phyloP scores from a whole-genome alignment of 1,284 basidiomycete species.

The Fomitopsis pinicola region DNA sequence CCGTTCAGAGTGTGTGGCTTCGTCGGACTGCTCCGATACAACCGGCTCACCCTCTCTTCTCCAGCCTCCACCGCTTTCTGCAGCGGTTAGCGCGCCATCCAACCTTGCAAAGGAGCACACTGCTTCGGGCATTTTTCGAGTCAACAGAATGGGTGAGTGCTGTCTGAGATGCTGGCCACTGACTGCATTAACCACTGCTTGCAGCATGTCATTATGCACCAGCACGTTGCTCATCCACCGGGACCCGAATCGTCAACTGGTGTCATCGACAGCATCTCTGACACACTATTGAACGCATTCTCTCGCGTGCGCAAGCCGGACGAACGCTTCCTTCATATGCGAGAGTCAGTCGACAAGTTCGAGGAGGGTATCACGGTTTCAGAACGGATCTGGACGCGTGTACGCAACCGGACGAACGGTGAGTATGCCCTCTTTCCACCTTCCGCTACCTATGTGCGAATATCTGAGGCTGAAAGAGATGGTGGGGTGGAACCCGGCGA shows the following conservation, averaged over 20 bases:
- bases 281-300: constrained; percentile 94
- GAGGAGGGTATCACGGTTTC: constrained; percentile 85
- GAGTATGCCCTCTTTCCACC: constrained; percentile 38
- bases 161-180: not conserved
- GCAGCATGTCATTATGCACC: constrained; percentile 94
- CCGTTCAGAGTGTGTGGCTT: constrained; percentile 71
- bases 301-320: constrained; percentile 95
- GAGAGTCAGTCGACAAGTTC: constrained; percentile 89
- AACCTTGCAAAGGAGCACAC: constrained; percentile 87
- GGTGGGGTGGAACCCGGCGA: constrained; percentile 69
- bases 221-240: constrained; percentile 86
- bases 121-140: constrained; percentile 90
- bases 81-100: constrained; percentile 91
- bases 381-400: constrained; percentile 77
- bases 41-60: not conserved
- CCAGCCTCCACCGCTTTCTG: constrained; percentile 88
- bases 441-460: constrained; percentile 29
- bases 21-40: not conserved
- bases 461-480: constrained; percentile 79
- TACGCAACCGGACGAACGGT: constrained; percentile 83
- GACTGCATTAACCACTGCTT: constrained; percentile 7
- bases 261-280: constrained; percentile 92
- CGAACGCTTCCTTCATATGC: constrained; percentile 90
- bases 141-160: constrained; percentile 93
- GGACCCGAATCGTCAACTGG: constrained; percentile 73